Conservation (phyloP, 2,329 filamentous ascomycete species). For the Celoporthe dispersa region DNA sequence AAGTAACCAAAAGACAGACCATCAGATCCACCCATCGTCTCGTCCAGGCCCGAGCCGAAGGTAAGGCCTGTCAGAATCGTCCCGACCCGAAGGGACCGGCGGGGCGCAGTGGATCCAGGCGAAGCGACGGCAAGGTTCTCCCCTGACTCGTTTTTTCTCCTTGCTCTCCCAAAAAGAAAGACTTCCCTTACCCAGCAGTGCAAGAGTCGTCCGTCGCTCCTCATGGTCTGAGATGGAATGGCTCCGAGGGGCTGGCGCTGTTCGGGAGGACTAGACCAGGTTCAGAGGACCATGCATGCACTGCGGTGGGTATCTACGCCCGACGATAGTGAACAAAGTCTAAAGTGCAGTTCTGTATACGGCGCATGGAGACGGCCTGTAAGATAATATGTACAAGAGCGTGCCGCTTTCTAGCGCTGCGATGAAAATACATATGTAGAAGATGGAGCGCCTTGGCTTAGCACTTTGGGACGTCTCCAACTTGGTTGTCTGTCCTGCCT, state of each 20-base stretch:
- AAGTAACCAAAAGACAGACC: neutral
- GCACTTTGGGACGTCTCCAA: neutral
- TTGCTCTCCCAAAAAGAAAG: neutral
- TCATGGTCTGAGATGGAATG: neutral
- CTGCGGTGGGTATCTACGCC: conserved; percentile 9
- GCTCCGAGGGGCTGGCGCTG: neutral
- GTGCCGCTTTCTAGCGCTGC: neutral
- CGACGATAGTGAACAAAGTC: neutral
- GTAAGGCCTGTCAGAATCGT: neutral
- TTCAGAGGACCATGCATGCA: conserved; percentile 9
- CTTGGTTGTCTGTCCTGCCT: neutral
- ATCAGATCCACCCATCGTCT: neutral
- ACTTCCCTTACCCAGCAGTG: conserved; percentile 7
- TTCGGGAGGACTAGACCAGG: conserved; percentile 5
- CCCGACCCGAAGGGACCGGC: neutral
- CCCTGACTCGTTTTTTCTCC: neutral
- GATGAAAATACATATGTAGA: neutral
- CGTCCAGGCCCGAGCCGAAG: neutral
- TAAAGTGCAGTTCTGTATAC: neutral
- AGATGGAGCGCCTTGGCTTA: neutral
- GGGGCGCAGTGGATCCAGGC: neutral
- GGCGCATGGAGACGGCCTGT: neutral
- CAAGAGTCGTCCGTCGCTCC: neutral
- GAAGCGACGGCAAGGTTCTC: neutral
- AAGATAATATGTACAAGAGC: neutral